Percentiles rank a stretch among this genome's conserved stretches.
Conservation (phyloP, 2,329 filamentous ascomycete species). For the Cladosporium oxysporum region DNA sequence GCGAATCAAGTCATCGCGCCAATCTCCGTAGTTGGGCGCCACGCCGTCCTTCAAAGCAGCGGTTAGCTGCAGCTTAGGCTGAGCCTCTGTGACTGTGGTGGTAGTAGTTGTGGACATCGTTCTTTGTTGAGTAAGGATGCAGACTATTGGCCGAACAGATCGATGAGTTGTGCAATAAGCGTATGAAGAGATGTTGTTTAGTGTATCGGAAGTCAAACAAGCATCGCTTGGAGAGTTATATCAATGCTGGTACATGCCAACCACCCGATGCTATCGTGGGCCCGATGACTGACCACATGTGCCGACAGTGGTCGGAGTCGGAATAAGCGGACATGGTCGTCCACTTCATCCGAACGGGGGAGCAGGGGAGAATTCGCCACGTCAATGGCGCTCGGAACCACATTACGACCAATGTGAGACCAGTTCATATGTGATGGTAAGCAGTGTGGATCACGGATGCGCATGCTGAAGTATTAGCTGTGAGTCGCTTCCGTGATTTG, state of each 20-base stretch:
- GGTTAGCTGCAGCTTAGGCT: conserved; percentile 11
- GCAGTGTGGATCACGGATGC: not conserved
- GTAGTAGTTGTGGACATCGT: conserved; percentile 12
- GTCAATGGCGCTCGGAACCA: not conserved
- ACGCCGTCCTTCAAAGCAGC: conserved; percentile 25
- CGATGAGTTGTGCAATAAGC: not conserved
- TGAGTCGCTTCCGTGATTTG: not conserved
- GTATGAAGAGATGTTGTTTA: not conserved
- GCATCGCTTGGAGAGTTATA: not conserved
- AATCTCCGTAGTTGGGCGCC: conserved; percentile 32
- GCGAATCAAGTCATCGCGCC: conserved; percentile 38
- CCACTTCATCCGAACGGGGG: not conserved
- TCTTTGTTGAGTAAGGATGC: not conserved
- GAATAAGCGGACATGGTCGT: not conserved
- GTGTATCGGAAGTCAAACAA: not conserved
- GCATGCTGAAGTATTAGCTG: not conserved
- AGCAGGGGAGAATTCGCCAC: not conserved
- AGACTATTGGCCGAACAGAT: not conserved
- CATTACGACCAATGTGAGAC: not conserved
- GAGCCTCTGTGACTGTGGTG: conserved; percentile 23
- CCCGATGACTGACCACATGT: not conserved
- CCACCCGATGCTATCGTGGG: not conserved
- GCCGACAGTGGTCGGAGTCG: not conserved
- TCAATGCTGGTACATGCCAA: not conserved
- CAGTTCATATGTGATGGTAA: not conserved